phyloP scores from a whole-genome alignment of 2,329 filamentous ascomycete genomes.

The Fusarium domesticum region DNA sequence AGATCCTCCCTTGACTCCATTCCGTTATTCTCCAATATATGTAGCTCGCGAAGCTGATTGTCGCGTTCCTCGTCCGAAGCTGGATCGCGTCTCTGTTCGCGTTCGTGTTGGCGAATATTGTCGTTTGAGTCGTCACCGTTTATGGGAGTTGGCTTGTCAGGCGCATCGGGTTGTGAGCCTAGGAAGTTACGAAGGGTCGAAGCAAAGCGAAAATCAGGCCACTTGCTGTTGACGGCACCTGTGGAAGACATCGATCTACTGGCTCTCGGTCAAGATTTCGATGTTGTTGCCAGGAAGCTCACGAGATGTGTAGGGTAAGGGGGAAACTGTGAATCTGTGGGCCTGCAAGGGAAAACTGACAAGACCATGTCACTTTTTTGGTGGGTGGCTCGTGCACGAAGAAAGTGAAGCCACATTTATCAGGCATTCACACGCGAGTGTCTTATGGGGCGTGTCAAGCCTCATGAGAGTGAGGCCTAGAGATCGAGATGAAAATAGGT shows the following conservation, averaged over 20 bases:
- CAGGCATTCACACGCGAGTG: slow-evolving; percentile 16
- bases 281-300: slow-evolving; percentile 13
- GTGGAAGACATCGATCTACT: slow-evolving; percentile 30
- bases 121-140: slow-evolving; percentile 13
- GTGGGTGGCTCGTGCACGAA: slow-evolving; percentile 12
- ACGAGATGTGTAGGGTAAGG: slow-evolving; percentile 27
- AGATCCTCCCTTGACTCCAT: slow-evolving; percentile 23
- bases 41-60: slow-evolving; percentile 15
- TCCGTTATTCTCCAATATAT: slow-evolving; percentile 13
- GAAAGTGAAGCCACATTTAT: slow-evolving; percentile 16
- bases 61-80: slow-evolving; percentile 15
- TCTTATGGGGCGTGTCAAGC: slow-evolving; percentile 1
- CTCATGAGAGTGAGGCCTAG: too few species aligned
- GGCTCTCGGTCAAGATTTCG: slow-evolving; percentile 15
- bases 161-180: slow-evolving; percentile 28
- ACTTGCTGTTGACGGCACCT: slow-evolving; percentile 28
- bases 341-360: slow-evolving; percentile 28
- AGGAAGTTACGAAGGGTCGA: slow-evolving; percentile 31
- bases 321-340: slow-evolving; percentile 26
- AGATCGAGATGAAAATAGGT: slow-evolving; percentile 1
- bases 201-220: slow-evolving; percentile 34
- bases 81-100: slow-evolving; percentile 18
- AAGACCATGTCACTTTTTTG: slow-evolving; percentile 16
- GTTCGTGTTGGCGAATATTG: slow-evolving; percentile 16
- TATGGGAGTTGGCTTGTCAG: slow-evolving; percentile 22